phyloP scores from a whole-genome alignment of 257 asterid species.

The Henckelia pumila region DNA sequence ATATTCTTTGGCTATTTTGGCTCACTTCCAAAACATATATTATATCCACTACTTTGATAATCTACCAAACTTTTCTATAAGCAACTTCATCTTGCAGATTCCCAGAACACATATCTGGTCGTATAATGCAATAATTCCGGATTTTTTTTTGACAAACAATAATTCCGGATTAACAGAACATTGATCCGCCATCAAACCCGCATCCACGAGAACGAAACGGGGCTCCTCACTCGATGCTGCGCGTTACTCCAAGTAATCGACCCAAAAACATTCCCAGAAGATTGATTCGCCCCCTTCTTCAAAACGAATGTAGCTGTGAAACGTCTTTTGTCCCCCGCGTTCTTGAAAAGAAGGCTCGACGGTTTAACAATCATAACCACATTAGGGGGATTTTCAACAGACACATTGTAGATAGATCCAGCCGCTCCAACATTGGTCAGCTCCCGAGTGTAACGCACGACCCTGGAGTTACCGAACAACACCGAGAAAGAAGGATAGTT shows the following conservation, averaged over 20 bases:
- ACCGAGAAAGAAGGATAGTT: constrained; percentile 85
- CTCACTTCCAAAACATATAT: too few species aligned
- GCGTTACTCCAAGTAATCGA: constrained; percentile 64
- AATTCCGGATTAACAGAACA: too few species aligned
- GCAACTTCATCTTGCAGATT: too few species aligned
- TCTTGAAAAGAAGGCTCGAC: constrained; percentile 41
- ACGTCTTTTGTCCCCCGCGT: constrained; percentile 44
- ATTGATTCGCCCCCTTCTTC: constrained; percentile 26
- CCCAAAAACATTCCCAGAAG: constrained; percentile 47
- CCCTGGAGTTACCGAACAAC: constrained; percentile 58
- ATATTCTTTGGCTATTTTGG: not conserved
- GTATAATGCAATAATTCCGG: too few species aligned
- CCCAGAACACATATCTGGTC: not conserved
- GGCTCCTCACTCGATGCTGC: constrained; percentile 61
- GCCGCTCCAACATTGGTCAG: constrained; percentile 69
- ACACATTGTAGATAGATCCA: constrained; percentile 44
- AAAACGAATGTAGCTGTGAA: constrained; percentile 71
- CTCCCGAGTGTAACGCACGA: constrained; percentile 55
- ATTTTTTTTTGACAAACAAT: too few species aligned
- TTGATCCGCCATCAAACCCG: not conserved
- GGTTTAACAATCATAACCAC: constrained; percentile 66
- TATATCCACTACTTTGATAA: not conserved
- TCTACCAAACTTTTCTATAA: not conserved
- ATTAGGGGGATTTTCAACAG: constrained; percentile 35
- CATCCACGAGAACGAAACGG: constrained; percentile 67